These are phyloP conservation scores for Alternaria burnsii DNA, from an alignment of 2,329 filamentous ascomycete species.

Conservation along the genomic window DNA sequence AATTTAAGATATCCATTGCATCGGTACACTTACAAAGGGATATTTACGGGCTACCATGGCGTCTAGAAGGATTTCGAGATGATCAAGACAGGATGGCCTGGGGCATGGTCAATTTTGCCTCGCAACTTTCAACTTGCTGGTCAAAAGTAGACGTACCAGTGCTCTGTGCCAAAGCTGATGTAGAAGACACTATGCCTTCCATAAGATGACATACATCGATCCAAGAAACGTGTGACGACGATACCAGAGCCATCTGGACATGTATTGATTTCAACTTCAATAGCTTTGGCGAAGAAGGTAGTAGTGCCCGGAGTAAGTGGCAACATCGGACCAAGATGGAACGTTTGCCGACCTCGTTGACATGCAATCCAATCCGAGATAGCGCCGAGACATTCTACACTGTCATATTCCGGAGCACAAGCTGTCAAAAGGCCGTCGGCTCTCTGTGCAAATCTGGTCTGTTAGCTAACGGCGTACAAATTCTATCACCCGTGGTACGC, in stretches of 20 bases:
- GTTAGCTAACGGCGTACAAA: neutral
- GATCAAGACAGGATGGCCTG: neutral
- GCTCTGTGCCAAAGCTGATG: neutral
- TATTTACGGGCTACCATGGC: neutral
- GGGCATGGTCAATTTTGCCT: neutral
- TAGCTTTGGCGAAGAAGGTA: neutral
- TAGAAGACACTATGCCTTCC: neutral
- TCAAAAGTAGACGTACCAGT: neutral
- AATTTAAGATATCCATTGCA: neutral
- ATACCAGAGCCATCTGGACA: neutral
- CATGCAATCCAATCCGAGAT: neutral
- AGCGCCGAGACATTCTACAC: neutral
- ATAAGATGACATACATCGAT: neutral
- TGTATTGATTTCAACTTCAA: neutral
- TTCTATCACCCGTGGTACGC: neutral
- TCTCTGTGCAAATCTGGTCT: neutral
- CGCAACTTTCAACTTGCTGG: neutral
- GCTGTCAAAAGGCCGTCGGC: neutral
- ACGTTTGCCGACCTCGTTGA: neutral
- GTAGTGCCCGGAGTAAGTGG: neutral
- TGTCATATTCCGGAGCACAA: neutral
- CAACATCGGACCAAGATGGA: neutral
- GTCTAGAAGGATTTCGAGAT: neutral
- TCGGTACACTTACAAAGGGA: neutral
- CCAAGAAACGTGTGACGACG: neutral